Conservation (phyloP, 768 basidiomycete genomes). For the Tulasnella sp. region DNA sequence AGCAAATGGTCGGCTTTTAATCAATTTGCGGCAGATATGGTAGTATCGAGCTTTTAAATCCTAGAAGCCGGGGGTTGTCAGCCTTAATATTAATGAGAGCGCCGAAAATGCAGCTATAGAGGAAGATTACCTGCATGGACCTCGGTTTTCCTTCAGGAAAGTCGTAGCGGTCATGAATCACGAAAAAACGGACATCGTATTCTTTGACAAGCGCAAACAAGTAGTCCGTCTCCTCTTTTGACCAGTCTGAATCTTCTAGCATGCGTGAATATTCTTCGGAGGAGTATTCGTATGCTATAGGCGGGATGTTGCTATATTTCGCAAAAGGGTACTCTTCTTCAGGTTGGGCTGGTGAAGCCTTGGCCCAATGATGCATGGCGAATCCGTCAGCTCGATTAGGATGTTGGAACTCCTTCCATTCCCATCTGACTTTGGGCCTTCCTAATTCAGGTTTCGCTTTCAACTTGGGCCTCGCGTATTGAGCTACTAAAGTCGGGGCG, state of each 20-base stretch:
- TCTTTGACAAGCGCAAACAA: conserved; percentile 74
- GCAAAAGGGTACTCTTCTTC: conserved; percentile 70
- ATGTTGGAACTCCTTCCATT: conserved; percentile 69
- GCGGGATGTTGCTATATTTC: conserved; percentile 67
- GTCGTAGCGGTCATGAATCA: conserved; percentile 87
- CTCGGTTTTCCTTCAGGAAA: conserved; percentile 53
- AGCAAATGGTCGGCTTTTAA: conserved; percentile 76
- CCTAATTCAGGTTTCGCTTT: conserved; percentile 82
- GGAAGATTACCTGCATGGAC: conserved; percentile 60
- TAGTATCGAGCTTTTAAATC: conserved; percentile 95
- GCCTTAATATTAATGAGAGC: neutral
- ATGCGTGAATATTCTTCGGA: conserved; percentile 82
- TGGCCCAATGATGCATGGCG: conserved; percentile 81
- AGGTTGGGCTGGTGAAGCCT: conserved; percentile 40
- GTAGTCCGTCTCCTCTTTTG: conserved; percentile 90
- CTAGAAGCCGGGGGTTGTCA: conserved; percentile 39
- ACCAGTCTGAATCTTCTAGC: conserved; percentile 71
- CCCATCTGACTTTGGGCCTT: conserved; percentile 69
- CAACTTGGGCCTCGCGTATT: conserved; percentile 73
- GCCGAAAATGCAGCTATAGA: conserved; percentile 14
- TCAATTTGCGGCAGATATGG: conserved; percentile 80
- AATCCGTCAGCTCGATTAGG: conserved; percentile 61
- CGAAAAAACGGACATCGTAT: conserved; percentile 85
- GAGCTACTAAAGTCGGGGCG: conserved; percentile 76
- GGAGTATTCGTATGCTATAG: conserved; percentile 61